These are phyloP conservation scores for Candida odintsovae DNA, from an alignment of 805 yeast species.

Conservation along the genomic window DNA sequence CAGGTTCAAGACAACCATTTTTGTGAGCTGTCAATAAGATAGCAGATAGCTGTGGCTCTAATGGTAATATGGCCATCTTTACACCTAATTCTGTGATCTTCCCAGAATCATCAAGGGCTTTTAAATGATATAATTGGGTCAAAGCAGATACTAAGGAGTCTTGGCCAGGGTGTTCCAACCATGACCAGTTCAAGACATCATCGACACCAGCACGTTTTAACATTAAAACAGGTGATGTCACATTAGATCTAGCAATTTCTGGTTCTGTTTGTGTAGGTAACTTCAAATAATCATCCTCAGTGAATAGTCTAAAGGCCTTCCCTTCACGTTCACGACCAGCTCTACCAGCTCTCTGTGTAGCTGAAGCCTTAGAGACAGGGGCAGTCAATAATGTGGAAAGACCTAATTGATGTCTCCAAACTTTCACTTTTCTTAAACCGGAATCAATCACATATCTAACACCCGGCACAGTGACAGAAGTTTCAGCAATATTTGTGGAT, in stretches of 20 bases:
- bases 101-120: constrained; percentile 75
- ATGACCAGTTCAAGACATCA: constrained; percentile 80
- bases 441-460: constrained; percentile 89
- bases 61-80: constrained; percentile 82
- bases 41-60: constrained; percentile 88
- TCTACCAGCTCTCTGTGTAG: constrained; percentile 93
- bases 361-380: constrained; percentile 91
- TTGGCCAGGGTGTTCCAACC: constrained; percentile 89
- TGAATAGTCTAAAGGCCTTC: constrained; percentile 78
- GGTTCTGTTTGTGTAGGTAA: constrained; percentile 84
- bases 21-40: constrained; percentile 68
- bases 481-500: constrained; percentile 96
- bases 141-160: constrained; percentile 73
- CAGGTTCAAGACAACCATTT: constrained; percentile 49
- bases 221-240: constrained; percentile 78
- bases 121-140: constrained; percentile 67
- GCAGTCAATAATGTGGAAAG: constrained; percentile 88
- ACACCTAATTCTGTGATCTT: constrained; percentile 73
- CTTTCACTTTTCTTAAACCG: constrained; percentile 88
- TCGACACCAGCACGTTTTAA: constrained; percentile 78
- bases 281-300: constrained; percentile 60
- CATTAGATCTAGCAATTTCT: constrained; percentile 82
- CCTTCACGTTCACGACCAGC: constrained; percentile 98
- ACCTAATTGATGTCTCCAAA: constrained; percentile 91
- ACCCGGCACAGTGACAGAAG: constrained; percentile 94